Percentiles rank a stretch among this genome's conserved stretches.
These are phyloP conservation scores for Aspergillus vadensis DNA, from an alignment of 2,329 filamentous ascomycete species.

Conservation along the genomic window DNA sequence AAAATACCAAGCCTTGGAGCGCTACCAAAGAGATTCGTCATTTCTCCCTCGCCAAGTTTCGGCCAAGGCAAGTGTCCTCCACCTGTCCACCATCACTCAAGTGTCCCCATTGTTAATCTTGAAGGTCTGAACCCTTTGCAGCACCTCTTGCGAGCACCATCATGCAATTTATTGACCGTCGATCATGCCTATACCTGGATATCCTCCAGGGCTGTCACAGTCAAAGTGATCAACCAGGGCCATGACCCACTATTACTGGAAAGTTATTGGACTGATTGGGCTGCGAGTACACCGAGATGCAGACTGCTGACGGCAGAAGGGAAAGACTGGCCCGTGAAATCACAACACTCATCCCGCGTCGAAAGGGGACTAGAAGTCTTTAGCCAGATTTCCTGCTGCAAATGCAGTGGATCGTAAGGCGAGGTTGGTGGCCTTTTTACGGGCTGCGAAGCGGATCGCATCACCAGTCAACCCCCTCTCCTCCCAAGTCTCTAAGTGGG, in stretches of 20 bases:
- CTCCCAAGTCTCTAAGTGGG: background rate
- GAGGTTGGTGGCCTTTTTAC: background rate
- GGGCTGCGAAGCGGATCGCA: background rate
- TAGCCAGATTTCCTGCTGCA: background rate
- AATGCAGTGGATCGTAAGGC: background rate
- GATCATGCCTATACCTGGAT: background rate
- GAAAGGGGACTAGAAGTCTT: background rate
- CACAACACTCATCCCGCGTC: background rate
- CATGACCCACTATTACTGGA: background rate
- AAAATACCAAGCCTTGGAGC: background rate
- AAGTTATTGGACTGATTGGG: background rate
- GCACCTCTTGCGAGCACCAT: background rate
- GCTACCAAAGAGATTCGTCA: background rate
- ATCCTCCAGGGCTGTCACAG: background rate
- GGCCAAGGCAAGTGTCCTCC: background rate
- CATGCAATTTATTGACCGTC: background rate
- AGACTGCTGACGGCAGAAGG: background rate
- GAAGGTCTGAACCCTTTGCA: background rate
- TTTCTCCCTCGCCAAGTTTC: conserved; percentile 2
- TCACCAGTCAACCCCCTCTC: background rate
- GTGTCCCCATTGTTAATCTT: background rate
- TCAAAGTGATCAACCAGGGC: background rate
- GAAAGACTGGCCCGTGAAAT: background rate
- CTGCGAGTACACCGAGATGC: background rate
- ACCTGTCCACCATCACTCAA: background rate